Conservation (phyloP, 2,329 filamentous ascomycete genomes). For the Clonostachys rosea region DNA sequence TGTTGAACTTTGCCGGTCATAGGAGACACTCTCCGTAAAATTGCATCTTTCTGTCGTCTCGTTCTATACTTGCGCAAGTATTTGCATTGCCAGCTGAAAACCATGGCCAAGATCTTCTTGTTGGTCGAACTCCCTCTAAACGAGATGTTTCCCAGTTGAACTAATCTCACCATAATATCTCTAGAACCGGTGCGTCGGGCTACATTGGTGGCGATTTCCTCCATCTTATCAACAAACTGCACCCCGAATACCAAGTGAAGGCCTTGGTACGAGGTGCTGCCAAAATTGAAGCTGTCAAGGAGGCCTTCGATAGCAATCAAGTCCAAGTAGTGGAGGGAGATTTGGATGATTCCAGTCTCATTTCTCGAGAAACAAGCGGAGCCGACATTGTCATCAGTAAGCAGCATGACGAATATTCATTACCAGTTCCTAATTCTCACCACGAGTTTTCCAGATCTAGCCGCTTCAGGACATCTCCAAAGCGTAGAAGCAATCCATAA, state of each 20-base stretch:
- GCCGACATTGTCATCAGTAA: constrained; percentile 21
- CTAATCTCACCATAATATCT: too few species aligned
- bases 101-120: too few species aligned
- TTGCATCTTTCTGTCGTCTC: too few species aligned
- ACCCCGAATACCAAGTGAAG: constrained; percentile 2
- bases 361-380: constrained; percentile 18
- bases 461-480: neutral
- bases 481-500: neutral
- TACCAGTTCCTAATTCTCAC: too few species aligned
- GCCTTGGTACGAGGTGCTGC: neutral
- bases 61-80: too few species aligned
- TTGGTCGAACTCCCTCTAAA: too few species aligned
- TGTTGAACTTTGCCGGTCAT: too few species aligned
- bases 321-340: constrained; percentile 20
- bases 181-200: constrained; percentile 14
- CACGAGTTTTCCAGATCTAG: neutral
- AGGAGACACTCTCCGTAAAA: too few species aligned
- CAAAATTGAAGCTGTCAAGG: neutral
- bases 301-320: constrained; percentile 9
- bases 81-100: too few species aligned
- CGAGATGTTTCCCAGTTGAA: too few species aligned
- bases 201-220: constrained; percentile 12
- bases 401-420: too few species aligned
- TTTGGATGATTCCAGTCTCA: constrained; percentile 19
- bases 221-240: neutral